Evolutionary conservation across 257 asterid genomes (phyloP).

Genomic region (Ballota nigra): DNA sequence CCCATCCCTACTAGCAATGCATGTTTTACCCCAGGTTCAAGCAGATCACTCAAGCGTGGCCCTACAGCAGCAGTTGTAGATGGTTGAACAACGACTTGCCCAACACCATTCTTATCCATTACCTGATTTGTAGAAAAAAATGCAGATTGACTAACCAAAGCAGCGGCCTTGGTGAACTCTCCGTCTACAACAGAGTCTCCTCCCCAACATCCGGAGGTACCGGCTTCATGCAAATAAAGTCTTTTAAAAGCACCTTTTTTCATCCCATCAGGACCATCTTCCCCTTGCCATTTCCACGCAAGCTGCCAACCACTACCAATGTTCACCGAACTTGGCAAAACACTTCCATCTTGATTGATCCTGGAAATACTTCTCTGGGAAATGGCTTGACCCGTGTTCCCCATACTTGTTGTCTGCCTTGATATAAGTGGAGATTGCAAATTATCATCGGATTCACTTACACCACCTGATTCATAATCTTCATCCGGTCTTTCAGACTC

Average conservation of each 20-base stretch:
- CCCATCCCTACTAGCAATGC: slow-evolving; percentile 68
- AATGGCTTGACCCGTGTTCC: slow-evolving; percentile 18
- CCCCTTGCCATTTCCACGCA: slow-evolving; percentile 61
- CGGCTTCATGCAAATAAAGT: slow-evolving; percentile 56
- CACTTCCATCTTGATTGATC: slow-evolving; percentile 32
- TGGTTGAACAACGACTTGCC: slow-evolving; percentile 48
- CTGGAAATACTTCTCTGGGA: not conserved
- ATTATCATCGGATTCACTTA: slow-evolving; percentile 52
- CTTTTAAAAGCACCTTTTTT: slow-evolving; percentile 52
- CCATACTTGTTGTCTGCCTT: slow-evolving; percentile 55
- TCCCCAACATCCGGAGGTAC: slow-evolving; percentile 31
- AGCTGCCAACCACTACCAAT: slow-evolving; percentile 88
- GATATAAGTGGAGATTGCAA: slow-evolving; percentile 60
- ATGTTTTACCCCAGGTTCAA: slow-evolving; percentile 67
- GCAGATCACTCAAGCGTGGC: slow-evolving; percentile 40
- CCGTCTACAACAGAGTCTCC: slow-evolving; percentile 43
- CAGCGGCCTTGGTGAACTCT: slow-evolving; percentile 48
- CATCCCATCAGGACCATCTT: slow-evolving; percentile 37
- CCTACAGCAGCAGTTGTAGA: slow-evolving; percentile 42
- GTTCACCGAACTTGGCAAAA: slow-evolving; percentile 34
- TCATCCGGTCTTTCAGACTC: slow-evolving; percentile 36
- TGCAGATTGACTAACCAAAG: slow-evolving; percentile 65
- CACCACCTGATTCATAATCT: slow-evolving; percentile 41
- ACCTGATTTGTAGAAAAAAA: slow-evolving; percentile 37
- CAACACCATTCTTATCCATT: slow-evolving; percentile 41